A percentile compares a stretch with the other conserved stretches of the same genome.
Conservation (phyloP, 2,329 filamentous ascomycete genomes). For the Exophiala lecanii-corni region DNA sequence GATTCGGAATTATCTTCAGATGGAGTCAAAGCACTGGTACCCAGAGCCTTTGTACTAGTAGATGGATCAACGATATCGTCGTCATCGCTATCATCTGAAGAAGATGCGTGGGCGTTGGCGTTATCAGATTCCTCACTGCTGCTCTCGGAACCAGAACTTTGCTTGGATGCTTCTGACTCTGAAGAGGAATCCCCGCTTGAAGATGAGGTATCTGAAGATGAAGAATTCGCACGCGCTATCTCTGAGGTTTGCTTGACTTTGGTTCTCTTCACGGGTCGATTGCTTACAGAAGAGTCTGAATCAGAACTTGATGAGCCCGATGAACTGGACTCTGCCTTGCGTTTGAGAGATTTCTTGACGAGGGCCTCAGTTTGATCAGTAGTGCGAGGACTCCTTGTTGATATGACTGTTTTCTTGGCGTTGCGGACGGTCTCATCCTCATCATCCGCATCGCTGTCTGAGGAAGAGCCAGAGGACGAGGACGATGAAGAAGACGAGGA, state of each 20-base stretch:
- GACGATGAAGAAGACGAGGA: slow-evolving; percentile 35
- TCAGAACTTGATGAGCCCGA: slow-evolving; percentile 34
- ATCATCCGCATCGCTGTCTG: slow-evolving; percentile 50
- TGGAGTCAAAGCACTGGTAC: no score
- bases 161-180: slow-evolving; percentile 11
- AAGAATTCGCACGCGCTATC: slow-evolving; percentile 1
- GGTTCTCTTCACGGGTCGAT: slow-evolving; percentile 19
- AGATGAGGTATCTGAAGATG: slow-evolving; percentile 12
- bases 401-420: slow-evolving; percentile 26
- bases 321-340: slow-evolving; percentile 51
- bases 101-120: no score
- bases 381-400: slow-evolving; percentile 33
- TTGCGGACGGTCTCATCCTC: slow-evolving; percentile 29
- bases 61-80: slow-evolving; percentile 8
- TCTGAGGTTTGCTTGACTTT: slow-evolving; percentile 7
- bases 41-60: background rate
- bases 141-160: slow-evolving; percentile 1
- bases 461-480: slow-evolving; percentile 34
- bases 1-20: slow-evolving; percentile 20
- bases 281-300: slow-evolving; percentile 28
- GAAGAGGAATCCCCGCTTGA: slow-evolving; percentile 33
- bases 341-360: slow-evolving; percentile 48
- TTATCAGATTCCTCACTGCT: slow-evolving; percentile 27
- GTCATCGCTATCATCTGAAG: slow-evolving; percentile 24
- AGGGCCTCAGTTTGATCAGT: slow-evolving; percentile 43